A percentile compares a stretch with the other conserved stretches of the same genome.
phyloP scores from a whole-genome alignment of 2,329 filamentous ascomycete genomes.

The Polytolypa hystricis region DNA sequence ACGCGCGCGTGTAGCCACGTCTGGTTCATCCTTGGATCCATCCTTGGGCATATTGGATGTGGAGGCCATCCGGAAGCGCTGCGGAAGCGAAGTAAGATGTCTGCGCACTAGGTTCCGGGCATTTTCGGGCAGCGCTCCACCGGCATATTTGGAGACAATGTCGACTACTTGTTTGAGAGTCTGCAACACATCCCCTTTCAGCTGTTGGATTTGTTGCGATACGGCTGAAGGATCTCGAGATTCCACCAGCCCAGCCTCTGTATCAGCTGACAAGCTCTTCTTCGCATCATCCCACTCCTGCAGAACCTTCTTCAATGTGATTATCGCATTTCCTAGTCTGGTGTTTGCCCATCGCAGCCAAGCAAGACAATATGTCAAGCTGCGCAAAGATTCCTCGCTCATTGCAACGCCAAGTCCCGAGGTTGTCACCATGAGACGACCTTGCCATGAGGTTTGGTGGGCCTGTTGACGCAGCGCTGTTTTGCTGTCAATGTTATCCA shows the following conservation, averaged over 20 bases:
- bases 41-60: conserved; percentile 32
- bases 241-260: conserved; percentile 14
- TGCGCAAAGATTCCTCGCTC: conserved; percentile 75
- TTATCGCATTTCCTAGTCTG: conserved; percentile 65
- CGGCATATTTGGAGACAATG: conserved; percentile 78
- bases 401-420: conserved; percentile 85
- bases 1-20: conserved; percentile 51
- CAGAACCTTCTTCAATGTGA: conserved; percentile 61
- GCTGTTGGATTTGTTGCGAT: conserved; percentile 48
- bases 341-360: conserved; percentile 74
- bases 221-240: conserved; percentile 34
- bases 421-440: conserved; percentile 76
- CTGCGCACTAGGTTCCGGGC: conserved; percentile 70
- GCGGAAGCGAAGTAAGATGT: conserved; percentile 74
- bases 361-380: conserved; percentile 70
- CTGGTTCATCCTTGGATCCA: conserved; percentile 24
- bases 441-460: conserved; percentile 53
- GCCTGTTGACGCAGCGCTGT: conserved; percentile 15
- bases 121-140: conserved; percentile 83
- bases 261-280: conserved; percentile 13
- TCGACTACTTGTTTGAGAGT: conserved; percentile 72
- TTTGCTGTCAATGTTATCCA: conserved; percentile 27
- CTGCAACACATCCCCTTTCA: conserved; percentile 62
- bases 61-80: conserved; percentile 66
- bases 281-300: conserved; percentile 60